Conservation (phyloP, 164 flowering plant species). For the Malania oleifera region DNA sequence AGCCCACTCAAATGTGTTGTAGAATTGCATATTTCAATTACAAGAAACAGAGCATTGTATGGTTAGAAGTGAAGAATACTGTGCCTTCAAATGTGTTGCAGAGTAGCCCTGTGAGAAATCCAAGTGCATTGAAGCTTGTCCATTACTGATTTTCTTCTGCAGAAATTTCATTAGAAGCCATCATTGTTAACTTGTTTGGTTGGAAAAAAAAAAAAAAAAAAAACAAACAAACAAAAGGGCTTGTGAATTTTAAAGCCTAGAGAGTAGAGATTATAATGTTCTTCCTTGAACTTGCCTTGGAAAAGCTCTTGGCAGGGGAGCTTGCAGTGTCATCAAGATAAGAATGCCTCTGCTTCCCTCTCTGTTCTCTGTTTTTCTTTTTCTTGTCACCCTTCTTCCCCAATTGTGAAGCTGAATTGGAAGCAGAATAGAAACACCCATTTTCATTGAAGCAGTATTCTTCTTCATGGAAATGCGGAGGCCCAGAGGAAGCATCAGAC, state of each 20-base stretch:
- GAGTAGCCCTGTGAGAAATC: conserved; percentile 67
- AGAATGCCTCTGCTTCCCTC: conserved; percentile 27
- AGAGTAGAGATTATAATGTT: too few species aligned
- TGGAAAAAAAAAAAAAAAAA: too few species aligned
- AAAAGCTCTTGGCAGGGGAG: conserved; percentile 44
- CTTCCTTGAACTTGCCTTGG: conserved; percentile 39
- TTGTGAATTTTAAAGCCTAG: too few species aligned
- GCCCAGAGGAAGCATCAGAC: conserved; percentile 97
- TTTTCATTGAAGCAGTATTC: conserved; percentile 33
- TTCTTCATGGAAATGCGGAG: conserved; percentile 50
- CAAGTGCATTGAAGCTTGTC: conserved; percentile 37
- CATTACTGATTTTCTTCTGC: conserved; percentile 36
- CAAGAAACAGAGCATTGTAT: background rate
- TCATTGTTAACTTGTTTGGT: too few species aligned
- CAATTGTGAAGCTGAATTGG: conserved; percentile 22
- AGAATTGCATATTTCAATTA: background rate
- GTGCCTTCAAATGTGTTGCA: conserved; percentile 45
- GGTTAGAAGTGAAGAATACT: background rate
- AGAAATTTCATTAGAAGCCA: conserved; percentile 6
- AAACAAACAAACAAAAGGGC: background rate
- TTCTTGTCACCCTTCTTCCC: conserved; percentile 26
- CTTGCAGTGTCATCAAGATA: conserved; percentile 82
- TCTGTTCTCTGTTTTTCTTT: conserved; percentile 26
- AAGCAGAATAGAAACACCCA: conserved; percentile 21
- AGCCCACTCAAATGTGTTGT: background rate